Percentiles rank a stretch among this genome's conserved stretches.
phyloP scores from a whole-genome alignment of 768 basidiomycete species.

The Tulasnella calospora region DNA sequence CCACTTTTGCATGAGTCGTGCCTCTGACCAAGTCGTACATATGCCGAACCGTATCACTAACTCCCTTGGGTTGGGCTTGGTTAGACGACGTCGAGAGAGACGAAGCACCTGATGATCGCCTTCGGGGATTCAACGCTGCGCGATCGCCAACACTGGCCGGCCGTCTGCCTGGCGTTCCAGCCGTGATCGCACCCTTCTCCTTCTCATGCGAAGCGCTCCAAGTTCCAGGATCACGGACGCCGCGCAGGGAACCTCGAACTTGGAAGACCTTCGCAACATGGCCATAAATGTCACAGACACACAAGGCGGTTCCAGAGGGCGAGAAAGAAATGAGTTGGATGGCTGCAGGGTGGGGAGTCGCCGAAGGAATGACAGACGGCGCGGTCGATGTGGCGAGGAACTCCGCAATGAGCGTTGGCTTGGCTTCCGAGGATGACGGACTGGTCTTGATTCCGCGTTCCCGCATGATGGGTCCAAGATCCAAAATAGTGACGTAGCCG shows the following conservation, averaged over 20 bases:
- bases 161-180: not conserved
- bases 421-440: not conserved
- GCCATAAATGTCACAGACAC: slow-evolving; percentile 24
- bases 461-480: slow-evolving; percentile 42
- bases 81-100: not conserved
- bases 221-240: not conserved
- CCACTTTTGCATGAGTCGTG: slow-evolving; percentile 60
- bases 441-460: not conserved
- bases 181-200: not conserved
- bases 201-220: not conserved
- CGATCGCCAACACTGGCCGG: slow-evolving; percentile 6
- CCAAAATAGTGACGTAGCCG: slow-evolving; percentile 48
- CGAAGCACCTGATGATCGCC: slow-evolving; percentile 22
- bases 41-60: slow-evolving; percentile 40
- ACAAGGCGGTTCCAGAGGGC: slow-evolving; percentile 24
- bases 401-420: slow-evolving; percentile 23
- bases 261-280: slow-evolving; percentile 26
- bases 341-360: slow-evolving; percentile 6
- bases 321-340: slow-evolving; percentile 22
- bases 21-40: slow-evolving; percentile 69
- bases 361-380: not conserved
- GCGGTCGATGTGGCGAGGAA: slow-evolving; percentile 23
- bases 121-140: slow-evolving; percentile 10
- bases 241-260: slow-evolving; percentile 4
- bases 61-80: not conserved